A percentile compares a stretch with the other conserved stretches of the same genome.
Evolutionary conservation across 306 rosid species (phyloP).

Genomic region (Sindora glabra): DNA sequence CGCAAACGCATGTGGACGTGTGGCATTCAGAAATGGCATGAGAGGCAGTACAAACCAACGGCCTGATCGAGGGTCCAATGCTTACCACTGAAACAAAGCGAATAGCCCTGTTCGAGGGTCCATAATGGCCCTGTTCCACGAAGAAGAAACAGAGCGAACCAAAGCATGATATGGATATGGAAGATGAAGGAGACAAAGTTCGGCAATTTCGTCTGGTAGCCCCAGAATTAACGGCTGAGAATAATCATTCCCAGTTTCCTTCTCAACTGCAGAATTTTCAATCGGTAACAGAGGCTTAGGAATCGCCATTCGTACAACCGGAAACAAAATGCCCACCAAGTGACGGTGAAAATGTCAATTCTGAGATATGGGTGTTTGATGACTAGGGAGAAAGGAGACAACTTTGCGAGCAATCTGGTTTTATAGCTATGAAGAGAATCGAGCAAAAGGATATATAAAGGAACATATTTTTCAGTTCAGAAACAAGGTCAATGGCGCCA

Average conservation of each 20-base stretch:
- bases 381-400: neutral
- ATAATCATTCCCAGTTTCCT: neutral
- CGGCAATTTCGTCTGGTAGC: constrained; percentile 51
- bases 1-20: constrained; percentile 7
- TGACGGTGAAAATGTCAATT: neutral
- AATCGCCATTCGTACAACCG: constrained; percentile 3
- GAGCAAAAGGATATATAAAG: neutral
- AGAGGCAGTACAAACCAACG: constrained; percentile 56
- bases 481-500: too few species aligned
- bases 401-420: neutral
- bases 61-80: constrained; percentile 50
- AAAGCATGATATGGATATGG: constrained; percentile 56
- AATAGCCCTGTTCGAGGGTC: too few species aligned
- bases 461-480: neutral
- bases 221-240: constrained; percentile 43
- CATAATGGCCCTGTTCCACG: constrained; percentile 52
- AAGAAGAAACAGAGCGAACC: constrained; percentile 46
- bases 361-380: neutral
- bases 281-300: neutral
- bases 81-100: constrained; percentile 40
- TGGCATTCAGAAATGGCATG: constrained; percentile 21
- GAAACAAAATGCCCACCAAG: neutral
- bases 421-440: neutral
- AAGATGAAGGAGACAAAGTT: constrained; percentile 55
- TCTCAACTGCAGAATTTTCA: neutral